Base-by-base conservation (phyloP, 2,329 filamentous ascomycete species). In the Aureobasidium subglaciale region DNA sequence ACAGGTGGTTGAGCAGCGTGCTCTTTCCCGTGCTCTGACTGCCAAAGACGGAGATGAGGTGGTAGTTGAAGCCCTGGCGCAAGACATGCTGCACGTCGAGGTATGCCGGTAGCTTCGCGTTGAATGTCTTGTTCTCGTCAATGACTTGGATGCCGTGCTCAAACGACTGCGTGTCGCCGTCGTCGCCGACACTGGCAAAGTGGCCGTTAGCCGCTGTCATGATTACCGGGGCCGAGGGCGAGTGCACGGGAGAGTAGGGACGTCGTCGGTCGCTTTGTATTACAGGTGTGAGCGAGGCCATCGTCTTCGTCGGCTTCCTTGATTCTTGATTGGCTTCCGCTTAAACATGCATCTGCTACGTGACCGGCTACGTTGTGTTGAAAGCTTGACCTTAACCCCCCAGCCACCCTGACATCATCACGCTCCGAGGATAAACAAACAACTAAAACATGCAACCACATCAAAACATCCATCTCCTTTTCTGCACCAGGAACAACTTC, bases 11-110 rank as follows among this genome's bases (percentile, higher is more conserved):
- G 61, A 99, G 84, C 42, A 99, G 81, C 5, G 93, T 99, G 42
- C 93, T 97, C 76, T 99, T 99, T 64, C 93, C 93, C 32, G 93
- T 99, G 20, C 93, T 97, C 78, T 99, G 93, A 57, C 92, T 97
- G 40, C 93, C 93, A 71, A 99, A 99, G 67, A 99, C 93, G 66
- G 92, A 96, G 69, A 99, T 96, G 68, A 99, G 83, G 73, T 99
- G 93, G 75, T 99, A 99, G 76, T 97, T 96, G 82, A 99, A 99
- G 68, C 93, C 93, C 60, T 91, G 85, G 59, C 88, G 84, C 63
- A 90, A 87, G 64, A 96, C 84, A 66, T 87, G 80, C 70, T 90
- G 88, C 62, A 84, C 76, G 62, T 82, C 80, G 63, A 99, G 83
- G 71, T 99, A 99, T 58, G 84, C 82, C 66, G 85, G 86, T 65